Evolutionary conservation across 108 stramenopile genomes (phyloP).

Genomic region (Pseudonitzschia pungens): DNA sequence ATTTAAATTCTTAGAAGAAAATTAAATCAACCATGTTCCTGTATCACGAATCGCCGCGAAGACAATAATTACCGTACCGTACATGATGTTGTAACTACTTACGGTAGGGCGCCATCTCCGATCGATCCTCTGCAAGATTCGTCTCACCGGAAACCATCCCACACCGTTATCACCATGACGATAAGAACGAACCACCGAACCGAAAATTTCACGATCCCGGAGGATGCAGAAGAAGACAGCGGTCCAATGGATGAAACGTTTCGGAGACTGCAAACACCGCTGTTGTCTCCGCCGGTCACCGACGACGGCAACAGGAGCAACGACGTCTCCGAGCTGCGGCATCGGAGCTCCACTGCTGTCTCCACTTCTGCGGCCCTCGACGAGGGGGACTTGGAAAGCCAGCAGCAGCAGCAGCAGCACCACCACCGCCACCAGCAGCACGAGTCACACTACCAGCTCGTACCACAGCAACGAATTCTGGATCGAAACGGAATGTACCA

Average conservation of each 20-base stretch:
- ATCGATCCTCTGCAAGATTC: no score
- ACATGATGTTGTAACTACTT: no score
- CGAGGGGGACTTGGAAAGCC: slow-evolving; percentile 1
- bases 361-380: background rate
- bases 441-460: background rate
- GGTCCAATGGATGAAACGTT: background rate
- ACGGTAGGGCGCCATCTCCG: no score
- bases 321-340: background rate
- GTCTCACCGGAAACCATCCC: no score
- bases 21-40: no score
- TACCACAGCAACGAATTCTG: slow-evolving; percentile 44
- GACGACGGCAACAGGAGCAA: background rate
- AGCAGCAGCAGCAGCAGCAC: background rate
- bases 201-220: background rate
- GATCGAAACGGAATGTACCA: slow-evolving; percentile 66
- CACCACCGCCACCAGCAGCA: background rate
- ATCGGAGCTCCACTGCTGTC: background rate
- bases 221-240: background rate
- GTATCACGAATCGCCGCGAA: no score
- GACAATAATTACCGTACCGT: no score
- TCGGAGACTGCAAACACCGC: background rate
- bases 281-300: background rate
- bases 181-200: background rate
- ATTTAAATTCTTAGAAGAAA: no score
- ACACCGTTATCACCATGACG: background rate